Evolutionary conservation across 129 eudicot species (phyloP).

Genomic region (Escallonia rubra): DNA sequence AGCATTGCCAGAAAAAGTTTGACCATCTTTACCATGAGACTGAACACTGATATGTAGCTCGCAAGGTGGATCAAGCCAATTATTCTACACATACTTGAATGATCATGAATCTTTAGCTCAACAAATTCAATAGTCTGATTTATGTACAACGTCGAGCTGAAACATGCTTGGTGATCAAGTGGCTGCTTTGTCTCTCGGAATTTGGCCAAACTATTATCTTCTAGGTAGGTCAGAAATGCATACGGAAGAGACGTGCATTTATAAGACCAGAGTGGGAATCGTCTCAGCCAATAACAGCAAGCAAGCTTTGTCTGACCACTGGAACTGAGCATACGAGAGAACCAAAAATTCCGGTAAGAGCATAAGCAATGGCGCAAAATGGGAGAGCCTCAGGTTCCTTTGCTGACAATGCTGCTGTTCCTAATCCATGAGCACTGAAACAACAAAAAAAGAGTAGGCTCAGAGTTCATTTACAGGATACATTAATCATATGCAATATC

Average conservation of each 20-base stretch:
- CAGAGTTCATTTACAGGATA: no score
- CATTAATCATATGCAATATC: no score
- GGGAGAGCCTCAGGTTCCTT: slow-evolving; percentile 99
- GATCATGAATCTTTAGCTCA: neutral
- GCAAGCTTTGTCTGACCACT: slow-evolving; percentile 84
- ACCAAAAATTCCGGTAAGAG: slow-evolving; percentile 89
- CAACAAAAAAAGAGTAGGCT: slow-evolving; percentile 7
- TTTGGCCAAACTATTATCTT: neutral
- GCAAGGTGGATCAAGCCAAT: no score
- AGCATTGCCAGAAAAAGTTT: no score
- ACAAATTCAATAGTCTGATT: neutral
- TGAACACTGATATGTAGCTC: no score
- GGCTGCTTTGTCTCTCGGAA: neutral
- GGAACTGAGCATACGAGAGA: slow-evolving; percentile 92
- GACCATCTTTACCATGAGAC: no score
- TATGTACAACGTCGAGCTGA: neutral
- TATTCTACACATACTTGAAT: no score
- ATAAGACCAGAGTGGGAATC: neutral
- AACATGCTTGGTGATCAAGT: neutral
- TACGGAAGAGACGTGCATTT: no score
- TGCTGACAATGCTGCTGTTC: slow-evolving; percentile 97
- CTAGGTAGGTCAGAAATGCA: no score
- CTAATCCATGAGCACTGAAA: slow-evolving; percentile 92
- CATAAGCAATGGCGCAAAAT: slow-evolving; percentile 96
- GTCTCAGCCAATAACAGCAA: slow-evolving; percentile 78